Base-by-base conservation (phyloP, 208 protist genomes). In the Acanthamoeba triangularis region DNA sequence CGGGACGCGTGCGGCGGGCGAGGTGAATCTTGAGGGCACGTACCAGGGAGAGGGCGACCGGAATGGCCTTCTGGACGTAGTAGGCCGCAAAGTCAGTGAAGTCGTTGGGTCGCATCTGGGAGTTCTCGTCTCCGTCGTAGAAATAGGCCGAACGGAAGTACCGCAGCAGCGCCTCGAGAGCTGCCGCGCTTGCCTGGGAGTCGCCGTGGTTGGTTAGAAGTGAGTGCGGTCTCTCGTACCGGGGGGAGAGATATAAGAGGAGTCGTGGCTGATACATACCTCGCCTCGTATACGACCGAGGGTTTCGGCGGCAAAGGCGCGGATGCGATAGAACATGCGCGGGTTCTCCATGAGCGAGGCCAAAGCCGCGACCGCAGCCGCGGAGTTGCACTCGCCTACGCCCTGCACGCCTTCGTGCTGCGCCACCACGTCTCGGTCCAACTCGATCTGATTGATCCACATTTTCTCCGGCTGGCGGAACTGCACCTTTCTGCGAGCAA, bases 361-460 rank as follows among this genome's bases (percentile, higher is more conserved):
- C 0, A 90, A 33, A 10, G 54, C 82, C 20, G 74, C 74, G 13
- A 41, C 74, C 74, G 74, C 41, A 28, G 74, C 74, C 0, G 41
- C 37, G 3, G 74, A 54, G 74, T 82, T 82, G 41, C 74, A 82
- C 1, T 82, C 37, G 74, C 74, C 74, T 3, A 35, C 41, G 69
- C 94, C 94, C 65, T 65, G n/a, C 3, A 95, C 44, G 28, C 90
- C 96, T 35, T 97, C 96, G 6, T 78, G 87, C 87, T 97, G 96
- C 25, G 95, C 96, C 8, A 95, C 78, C 5, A 97, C 95, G 90
- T 97, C 96, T n/a, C 47, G 69, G 85, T 97, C 96, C 56, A 94
- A 52, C 37, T 97, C 95, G 23, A 97, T 76, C 52, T 96, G 95
- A 69, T 95, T 93, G 30, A 96, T 93, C 96, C 96, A 97, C 95